phyloP scores from a whole-genome alignment of 129 eudicot species.

The Arctium minus region DNA sequence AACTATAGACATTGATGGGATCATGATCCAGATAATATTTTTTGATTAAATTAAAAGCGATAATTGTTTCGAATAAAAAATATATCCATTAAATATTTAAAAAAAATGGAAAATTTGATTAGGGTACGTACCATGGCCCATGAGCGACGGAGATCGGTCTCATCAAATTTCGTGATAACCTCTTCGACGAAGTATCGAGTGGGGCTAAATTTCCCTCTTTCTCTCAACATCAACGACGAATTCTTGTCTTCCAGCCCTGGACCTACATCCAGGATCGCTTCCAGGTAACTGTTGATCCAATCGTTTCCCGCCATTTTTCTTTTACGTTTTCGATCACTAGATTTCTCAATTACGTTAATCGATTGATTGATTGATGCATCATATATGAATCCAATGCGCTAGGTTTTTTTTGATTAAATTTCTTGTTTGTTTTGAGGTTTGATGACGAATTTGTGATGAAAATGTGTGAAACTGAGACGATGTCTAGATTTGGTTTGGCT shows the following conservation, averaged over 20 bases:
- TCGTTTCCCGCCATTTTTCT: conserved; percentile 87
- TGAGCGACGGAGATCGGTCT: conserved; percentile 89
- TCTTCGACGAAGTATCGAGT: conserved; percentile 85
- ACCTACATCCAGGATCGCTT: conserved; percentile 83
- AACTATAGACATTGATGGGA: neutral
- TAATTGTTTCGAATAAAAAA: neutral
- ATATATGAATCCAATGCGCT: neutral
- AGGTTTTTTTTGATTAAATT: conserved; percentile 6
- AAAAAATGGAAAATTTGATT: neutral
- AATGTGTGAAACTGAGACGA: conserved; percentile 12
- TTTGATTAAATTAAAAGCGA: neutral
- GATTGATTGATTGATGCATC: neutral
- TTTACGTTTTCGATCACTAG: neutral
- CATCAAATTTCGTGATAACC: conserved; percentile 84
- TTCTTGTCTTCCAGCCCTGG: conserved; percentile 56
- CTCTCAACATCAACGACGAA: conserved; percentile 65
- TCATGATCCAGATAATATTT: neutral
- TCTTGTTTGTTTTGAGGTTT: neutral
- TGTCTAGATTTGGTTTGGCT: conserved; percentile 6
- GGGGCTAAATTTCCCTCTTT: conserved; percentile 82
- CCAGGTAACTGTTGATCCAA: conserved; percentile 87
- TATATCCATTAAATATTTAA: too few species aligned
- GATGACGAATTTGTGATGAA: conserved; percentile 1
- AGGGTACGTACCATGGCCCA: conserved; percentile 64
- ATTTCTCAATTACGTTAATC: neutral